phyloP scores from a whole-genome alignment of 2,329 filamentous ascomycete genomes.

The Monosporascus cannonballus region DNA sequence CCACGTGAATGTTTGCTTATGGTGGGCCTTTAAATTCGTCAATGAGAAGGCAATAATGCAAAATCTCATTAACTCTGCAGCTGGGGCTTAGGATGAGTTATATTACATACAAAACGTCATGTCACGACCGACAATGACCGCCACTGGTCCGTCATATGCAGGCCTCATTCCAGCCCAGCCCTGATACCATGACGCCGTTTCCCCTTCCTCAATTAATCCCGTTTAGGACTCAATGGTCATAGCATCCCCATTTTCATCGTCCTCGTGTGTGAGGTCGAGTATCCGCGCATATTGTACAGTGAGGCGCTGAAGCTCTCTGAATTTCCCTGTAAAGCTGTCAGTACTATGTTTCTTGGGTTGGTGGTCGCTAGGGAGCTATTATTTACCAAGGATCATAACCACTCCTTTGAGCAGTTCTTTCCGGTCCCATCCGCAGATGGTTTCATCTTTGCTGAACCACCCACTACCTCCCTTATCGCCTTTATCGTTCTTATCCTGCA shows the following conservation, averaged over 20 bases:
- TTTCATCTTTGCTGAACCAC: slow-evolving; percentile 62
- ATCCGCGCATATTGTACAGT: slow-evolving; percentile 91
- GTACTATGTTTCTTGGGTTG: slow-evolving; percentile 8
- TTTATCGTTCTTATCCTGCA: slow-evolving; percentile 48
- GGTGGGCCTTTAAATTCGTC: neutral
- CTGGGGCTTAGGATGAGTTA: neutral
- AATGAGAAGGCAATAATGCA: neutral
- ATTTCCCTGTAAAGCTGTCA: slow-evolving; percentile 64
- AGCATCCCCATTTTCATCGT: slow-evolving; percentile 35
- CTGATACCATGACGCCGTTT: neutral
- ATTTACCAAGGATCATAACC: slow-evolving; percentile 83
- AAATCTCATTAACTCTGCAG: neutral
- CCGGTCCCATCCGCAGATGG: slow-evolving; percentile 86
- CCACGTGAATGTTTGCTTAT: neutral
- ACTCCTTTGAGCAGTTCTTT: slow-evolving; percentile 85
- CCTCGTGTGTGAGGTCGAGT: slow-evolving; percentile 55
- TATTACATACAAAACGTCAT: neutral
- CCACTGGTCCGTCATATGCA: neutral
- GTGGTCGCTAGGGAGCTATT: neutral
- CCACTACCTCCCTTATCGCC: slow-evolving; percentile 42
- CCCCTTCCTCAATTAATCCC: neutral
- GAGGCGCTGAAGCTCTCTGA: slow-evolving; percentile 85
- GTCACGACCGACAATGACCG: neutral
- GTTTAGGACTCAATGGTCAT: slow-evolving; percentile 23
- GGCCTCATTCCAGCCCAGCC: neutral